Evolutionary conservation across 2,329 filamentous ascomycete species (phyloP), one percentile per base, ranked within the genome.

Genomic region (Fusarium euwallaceae): DNA sequence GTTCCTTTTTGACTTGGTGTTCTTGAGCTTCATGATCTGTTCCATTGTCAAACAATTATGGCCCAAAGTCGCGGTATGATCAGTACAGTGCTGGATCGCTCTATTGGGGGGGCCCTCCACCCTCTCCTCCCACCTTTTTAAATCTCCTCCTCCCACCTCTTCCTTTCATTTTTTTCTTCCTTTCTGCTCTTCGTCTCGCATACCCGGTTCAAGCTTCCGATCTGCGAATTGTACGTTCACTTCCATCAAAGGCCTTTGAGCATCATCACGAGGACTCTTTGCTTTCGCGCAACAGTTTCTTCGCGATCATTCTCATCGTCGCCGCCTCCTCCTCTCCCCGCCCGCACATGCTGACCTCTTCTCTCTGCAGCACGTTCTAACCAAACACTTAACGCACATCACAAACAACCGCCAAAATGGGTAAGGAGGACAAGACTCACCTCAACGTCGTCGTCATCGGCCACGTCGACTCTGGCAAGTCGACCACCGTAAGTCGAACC

Each of bases 381-480:
- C 72, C 74, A 72, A 74, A 75, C 67, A 74, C 66, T 36, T 53
- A 69, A 74, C 51, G 70, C 61, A 75, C 71, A 75, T 39, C 74
- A 75, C 73, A 75, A 72, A 75, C 51, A 69, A 81, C 81, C 81
- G 81, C 78, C 78, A 83, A 82, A 80, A 84, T 84, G 82, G 82
- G 95, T 94, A 98, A 95, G 91, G 92, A 98, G 84, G 94, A 96
- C 79, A 97, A 97, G 93, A 89, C 87, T 88, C 96, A 98, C 88
- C 95, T 98, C 88, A 95, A 95, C 94, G 93, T 98, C 88, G 95
- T 98, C 89, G 95, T 98, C 88, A 97, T 97, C 92, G 95, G 95
- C 91, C 96, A 98, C 93, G 95, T 98, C 94, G 95, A 98, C 90
- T 97, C 95, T 88, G 96, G 95, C 90, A 98, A 98, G 93, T 98